Conservation (phyloP, 768 basidiomycete genomes). For the Kwoniella europaea region DNA sequence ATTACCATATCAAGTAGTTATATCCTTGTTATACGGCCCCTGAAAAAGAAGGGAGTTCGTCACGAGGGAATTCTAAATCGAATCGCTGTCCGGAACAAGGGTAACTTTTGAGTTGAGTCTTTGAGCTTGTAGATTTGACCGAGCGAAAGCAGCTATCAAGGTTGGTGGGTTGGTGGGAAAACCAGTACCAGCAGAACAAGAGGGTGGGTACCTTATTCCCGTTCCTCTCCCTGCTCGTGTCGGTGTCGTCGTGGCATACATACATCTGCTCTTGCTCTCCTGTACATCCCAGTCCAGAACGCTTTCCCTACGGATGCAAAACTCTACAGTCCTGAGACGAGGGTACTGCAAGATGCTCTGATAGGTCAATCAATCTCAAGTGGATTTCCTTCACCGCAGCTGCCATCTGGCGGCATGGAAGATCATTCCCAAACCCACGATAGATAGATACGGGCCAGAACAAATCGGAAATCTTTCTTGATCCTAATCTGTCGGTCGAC, state of each 20-base stretch:
- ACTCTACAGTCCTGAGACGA: no score
- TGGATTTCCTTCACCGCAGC: neutral
- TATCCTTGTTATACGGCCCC: no score
- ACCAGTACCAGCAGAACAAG: neutral
- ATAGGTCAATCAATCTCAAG: no score
- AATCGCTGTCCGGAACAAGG: constrained; percentile 2
- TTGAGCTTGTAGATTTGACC: no score
- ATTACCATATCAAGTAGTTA: no score
- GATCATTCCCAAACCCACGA: neutral
- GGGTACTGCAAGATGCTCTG: no score
- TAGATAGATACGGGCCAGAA: neutral
- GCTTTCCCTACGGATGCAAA: no score
- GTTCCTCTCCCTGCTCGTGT: neutral
- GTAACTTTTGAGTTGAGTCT: neutral
- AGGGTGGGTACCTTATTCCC: constrained; percentile 2
- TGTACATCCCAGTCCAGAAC: no score
- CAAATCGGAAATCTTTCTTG: constrained; percentile 1
- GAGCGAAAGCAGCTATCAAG: neutral
- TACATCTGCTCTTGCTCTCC: no score
- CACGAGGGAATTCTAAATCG: neutral
- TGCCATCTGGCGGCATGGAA: neutral
- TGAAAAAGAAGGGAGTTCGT: neutral
- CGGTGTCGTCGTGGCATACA: no score
- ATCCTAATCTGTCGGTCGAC: neutral
- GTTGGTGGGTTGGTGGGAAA: neutral